phyloP scores from a whole-genome alignment of 2,329 filamentous ascomycete genomes.

The Beauveria sp. region DNA sequence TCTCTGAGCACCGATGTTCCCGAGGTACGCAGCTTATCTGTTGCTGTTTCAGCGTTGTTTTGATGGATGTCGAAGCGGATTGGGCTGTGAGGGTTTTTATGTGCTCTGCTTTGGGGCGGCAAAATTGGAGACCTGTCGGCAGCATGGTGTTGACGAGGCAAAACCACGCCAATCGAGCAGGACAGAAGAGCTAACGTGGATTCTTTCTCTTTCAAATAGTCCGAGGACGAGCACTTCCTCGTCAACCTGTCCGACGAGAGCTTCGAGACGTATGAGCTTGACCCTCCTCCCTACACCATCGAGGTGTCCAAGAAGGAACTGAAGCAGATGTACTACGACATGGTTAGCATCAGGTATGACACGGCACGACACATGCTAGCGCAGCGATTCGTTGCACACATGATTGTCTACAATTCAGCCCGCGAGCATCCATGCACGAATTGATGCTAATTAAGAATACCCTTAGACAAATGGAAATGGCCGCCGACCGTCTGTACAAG shows the following conservation, averaged over 20 bases:
- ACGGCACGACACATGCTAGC: constrained; percentile 2
- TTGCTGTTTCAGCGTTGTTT: not conserved
- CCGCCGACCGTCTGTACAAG: constrained; percentile 97
- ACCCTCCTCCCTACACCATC: constrained; percentile 88
- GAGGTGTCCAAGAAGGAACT: constrained; percentile 95
- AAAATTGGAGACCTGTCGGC: not conserved
- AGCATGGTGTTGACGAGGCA: not conserved
- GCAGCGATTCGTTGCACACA: not conserved
- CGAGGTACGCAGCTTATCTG: constrained; percentile 28
- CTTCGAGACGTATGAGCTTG: constrained; percentile 99
- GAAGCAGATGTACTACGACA: constrained; percentile 98
- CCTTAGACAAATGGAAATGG: constrained; percentile 96
- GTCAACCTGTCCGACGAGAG: constrained; percentile 94
- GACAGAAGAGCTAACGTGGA: not conserved
- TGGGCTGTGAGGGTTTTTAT: not conserved
- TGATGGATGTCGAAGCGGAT: not conserved
- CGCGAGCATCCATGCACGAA: not conserved
- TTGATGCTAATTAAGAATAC: constrained; percentile 20
- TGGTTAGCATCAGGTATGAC: constrained; percentile 84
- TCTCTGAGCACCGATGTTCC: constrained; percentile 71
- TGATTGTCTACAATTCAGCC: no score
- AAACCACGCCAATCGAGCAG: not conserved
- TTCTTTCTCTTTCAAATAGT: constrained; percentile 39
- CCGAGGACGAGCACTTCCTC: constrained; percentile 88
- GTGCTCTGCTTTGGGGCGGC: not conserved